Conservation (phyloP, 352 stramenopile genomes). For the Pythium monospermum region DNA sequence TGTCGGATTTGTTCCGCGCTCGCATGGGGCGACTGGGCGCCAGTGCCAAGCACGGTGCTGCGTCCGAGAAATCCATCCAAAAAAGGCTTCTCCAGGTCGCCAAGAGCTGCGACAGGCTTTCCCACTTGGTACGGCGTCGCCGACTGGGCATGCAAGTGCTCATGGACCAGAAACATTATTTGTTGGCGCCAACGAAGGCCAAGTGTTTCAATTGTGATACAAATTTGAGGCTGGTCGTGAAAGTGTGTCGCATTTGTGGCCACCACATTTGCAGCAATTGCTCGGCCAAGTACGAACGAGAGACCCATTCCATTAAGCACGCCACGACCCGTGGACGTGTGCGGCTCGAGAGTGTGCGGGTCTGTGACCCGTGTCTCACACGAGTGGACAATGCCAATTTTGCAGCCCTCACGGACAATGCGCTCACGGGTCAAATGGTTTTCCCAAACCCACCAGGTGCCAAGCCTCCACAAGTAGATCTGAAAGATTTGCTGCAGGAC, state of each 20-base stretch:
- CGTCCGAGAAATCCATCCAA: background rate
- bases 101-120: slow-evolving; percentile 22
- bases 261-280: slow-evolving; percentile 52
- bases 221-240: slow-evolving; percentile 26
- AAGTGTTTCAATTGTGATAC: slow-evolving; percentile 54
- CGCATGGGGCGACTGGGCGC: too few relatives aligned
- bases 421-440: background rate
- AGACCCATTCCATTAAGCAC: background rate
- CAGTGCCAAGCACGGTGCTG: background rate
- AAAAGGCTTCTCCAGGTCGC: slow-evolving; percentile 3
- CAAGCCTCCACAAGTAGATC: background rate
- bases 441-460: slow-evolving; percentile 1
- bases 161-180: slow-evolving; percentile 30
- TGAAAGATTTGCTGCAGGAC: slow-evolving; percentile 13
- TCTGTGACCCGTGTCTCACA: slow-evolving; percentile 52
- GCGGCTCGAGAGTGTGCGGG: slow-evolving; percentile 21
- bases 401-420: slow-evolving; percentile 21
- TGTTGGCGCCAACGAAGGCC: slow-evolving; percentile 9
- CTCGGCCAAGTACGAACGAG: slow-evolving; percentile 24
- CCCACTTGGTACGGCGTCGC: slow-evolving; percentile 41
- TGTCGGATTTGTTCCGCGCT: too few relatives aligned
- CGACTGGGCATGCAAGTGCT: slow-evolving; percentile 52
- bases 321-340: background rate
- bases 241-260: slow-evolving; percentile 52
- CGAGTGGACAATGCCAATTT: slow-evolving; percentile 52